phyloP scores from a whole-genome alignment of 2,329 filamentous ascomycete genomes.

The Phaeosphaeriaceae sp. region DNA sequence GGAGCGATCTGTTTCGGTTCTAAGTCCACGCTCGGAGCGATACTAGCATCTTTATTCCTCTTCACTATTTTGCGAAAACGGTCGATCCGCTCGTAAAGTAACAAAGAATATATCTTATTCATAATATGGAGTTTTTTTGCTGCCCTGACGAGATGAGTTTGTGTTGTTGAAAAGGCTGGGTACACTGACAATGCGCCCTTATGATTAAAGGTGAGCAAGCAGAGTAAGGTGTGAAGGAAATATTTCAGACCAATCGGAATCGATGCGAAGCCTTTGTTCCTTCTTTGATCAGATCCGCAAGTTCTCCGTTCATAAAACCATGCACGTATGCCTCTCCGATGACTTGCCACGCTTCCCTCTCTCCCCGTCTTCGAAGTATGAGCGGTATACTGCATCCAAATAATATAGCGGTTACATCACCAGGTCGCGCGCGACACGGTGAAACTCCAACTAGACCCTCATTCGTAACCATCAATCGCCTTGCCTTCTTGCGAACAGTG shows the following conservation, averaged over 20 bases:
- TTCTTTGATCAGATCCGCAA: constrained; percentile 15
- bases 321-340: constrained; percentile 39
- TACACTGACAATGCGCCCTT: too few species aligned
- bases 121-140: too few species aligned
- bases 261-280: constrained; percentile 13
- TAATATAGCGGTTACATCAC: constrained; percentile 41
- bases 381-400: constrained; percentile 47
- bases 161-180: too few species aligned
- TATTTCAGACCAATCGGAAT: constrained; percentile 20
- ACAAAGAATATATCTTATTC: too few species aligned
- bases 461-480: constrained; percentile 35
- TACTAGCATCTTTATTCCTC: too few species aligned
- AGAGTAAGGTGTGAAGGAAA: neutral
- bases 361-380: constrained; percentile 26
- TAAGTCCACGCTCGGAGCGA: too few species aligned
- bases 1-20: too few species aligned
- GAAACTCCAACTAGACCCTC: constrained; percentile 34
- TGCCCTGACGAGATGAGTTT: too few species aligned
- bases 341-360: constrained; percentile 29
- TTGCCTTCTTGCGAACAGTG: constrained; percentile 37
- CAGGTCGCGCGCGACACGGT: constrained; percentile 34
- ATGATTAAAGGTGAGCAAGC: too few species aligned
- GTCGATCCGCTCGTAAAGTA: too few species aligned
- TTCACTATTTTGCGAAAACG: too few species aligned
- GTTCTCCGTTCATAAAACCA: constrained; percentile 39